These are phyloP conservation scores for Phytophthora pistaciae DNA, from an alignment of 352 stramenopile species.

Conservation along the genomic window DNA sequence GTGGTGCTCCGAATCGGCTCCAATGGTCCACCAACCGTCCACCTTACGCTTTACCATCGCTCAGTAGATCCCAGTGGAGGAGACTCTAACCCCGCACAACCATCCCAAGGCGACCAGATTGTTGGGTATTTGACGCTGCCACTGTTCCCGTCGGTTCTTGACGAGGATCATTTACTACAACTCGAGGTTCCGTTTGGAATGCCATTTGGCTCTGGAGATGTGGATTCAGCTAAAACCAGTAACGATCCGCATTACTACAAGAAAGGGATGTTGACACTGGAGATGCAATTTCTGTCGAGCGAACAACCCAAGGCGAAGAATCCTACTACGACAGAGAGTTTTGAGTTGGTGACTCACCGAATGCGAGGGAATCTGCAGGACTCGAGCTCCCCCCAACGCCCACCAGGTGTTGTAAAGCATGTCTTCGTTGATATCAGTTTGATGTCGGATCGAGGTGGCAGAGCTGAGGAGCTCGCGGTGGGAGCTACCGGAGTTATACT, in stretches of 20 bases:
- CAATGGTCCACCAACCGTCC: slow-evolving; percentile 23
- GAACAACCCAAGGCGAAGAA: not conserved
- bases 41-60: slow-evolving; percentile 31
- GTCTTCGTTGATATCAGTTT: slow-evolving; percentile 33
- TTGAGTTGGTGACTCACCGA: slow-evolving; percentile 38
- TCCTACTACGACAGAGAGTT: not conserved
- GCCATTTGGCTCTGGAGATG: not conserved
- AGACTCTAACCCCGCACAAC: not conserved
- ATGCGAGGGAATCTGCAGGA: slow-evolving; percentile 12
- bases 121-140: slow-evolving; percentile 39
- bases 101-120: slow-evolving; percentile 12
- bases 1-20: slow-evolving; percentile 26
- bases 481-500: slow-evolving; percentile 18
- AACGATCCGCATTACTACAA: slow-evolving; percentile 28
- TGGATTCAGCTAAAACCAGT: not conserved
- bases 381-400: not conserved
- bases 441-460: slow-evolving; percentile 6
- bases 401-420: slow-evolving; percentile 3
- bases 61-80: not conserved
- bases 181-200: slow-evolving; percentile 40
- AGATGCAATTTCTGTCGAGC: slow-evolving; percentile 43
- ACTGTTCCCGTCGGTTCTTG: slow-evolving; percentile 31
- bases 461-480: slow-evolving; percentile 14
- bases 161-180: slow-evolving; percentile 38
- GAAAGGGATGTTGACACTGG: slow-evolving; percentile 35